These are phyloP conservation scores for Pelargonium fulgidum DNA, from an alignment of 441 rosid genomes.

Conservation along the genomic window DNA sequence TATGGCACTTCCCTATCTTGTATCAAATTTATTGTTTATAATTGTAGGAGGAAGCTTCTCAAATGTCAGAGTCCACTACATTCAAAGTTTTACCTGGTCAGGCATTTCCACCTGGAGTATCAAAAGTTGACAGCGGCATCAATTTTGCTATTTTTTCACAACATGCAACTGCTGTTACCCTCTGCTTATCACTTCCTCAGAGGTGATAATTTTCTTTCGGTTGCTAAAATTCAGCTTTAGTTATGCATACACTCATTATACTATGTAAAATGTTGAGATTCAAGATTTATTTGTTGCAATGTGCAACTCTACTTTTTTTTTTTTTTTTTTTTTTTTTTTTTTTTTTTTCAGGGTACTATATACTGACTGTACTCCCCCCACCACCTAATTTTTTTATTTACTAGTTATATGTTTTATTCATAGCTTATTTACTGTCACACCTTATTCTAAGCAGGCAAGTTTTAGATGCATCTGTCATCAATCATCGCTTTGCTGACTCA, in stretches of 20 bases:
- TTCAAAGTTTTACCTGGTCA: conserved; percentile 58
- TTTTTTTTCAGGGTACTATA: no score
- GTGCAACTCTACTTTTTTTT: no score
- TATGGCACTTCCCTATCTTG: neutral
- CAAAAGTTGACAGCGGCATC: conserved; percentile 67
- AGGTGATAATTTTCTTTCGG: conserved; percentile 34
- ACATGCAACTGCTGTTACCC: conserved; percentile 70
- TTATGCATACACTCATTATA: neutral
- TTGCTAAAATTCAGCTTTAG: neutral
- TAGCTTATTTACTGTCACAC: neutral
- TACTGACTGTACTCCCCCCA: no score
- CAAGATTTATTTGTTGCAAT: neutral
- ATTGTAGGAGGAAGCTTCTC: conserved; percentile 50
- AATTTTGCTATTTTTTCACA: conserved; percentile 86
- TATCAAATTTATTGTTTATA: conserved; percentile 6
- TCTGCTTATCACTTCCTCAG: conserved; percentile 62
- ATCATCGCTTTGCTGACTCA: neutral
- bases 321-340: no score
- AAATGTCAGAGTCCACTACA: conserved; percentile 34
- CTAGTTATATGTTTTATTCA: neutral
- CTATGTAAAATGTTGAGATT: neutral
- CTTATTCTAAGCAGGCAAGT: neutral
- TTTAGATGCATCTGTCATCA: neutral
- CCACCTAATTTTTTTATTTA: no score
- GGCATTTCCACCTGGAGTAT: conserved; percentile 71